Percentiles rank a stretch among this genome's conserved stretches.
Evolutionary conservation across 139 green algal genomes (phyloP).

Genomic region (Yamagishiella unicocca): DNA sequence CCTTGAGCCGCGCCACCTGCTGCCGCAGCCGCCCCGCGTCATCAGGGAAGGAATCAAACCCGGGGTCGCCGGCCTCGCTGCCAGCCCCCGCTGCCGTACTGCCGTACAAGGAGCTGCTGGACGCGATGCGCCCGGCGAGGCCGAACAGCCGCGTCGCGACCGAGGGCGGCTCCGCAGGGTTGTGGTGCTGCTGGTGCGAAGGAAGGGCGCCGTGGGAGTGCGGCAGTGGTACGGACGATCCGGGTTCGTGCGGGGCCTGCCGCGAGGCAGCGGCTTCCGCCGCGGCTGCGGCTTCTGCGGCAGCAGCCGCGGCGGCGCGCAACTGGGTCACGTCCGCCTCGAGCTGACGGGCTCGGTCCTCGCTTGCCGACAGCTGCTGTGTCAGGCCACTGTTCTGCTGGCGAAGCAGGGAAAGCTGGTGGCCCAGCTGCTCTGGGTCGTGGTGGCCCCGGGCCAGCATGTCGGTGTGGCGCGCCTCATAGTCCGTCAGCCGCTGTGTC

Average conservation of each 20-base stretch:
- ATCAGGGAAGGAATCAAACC: too few relatives aligned
- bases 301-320: not conserved
- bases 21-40: constrained; percentile 28
- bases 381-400: not conserved
- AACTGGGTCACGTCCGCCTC: not conserved
- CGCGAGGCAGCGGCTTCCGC: not conserved
- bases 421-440: constrained; percentile 6
- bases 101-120: constrained; percentile 6
- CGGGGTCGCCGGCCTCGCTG: too few relatives aligned
- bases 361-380: not conserved
- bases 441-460: constrained; percentile 20
- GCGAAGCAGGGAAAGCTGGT: not conserved
- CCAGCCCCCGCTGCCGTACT: not conserved
- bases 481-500: not conserved
- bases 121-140: not conserved
- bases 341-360: not conserved
- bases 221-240: too few relatives aligned
- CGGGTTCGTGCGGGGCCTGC: not conserved
- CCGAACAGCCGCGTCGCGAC: not conserved
- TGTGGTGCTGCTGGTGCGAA: too few relatives aligned
- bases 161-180: not conserved
- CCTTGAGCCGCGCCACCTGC: constrained; percentile 67
- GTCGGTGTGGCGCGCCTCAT: constrained; percentile 43
- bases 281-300: not conserved
- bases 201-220: not conserved